These are phyloP conservation scores for Scytalidium lignicola DNA, from an alignment of 2,329 filamentous ascomycete species.

Conservation along the genomic window DNA sequence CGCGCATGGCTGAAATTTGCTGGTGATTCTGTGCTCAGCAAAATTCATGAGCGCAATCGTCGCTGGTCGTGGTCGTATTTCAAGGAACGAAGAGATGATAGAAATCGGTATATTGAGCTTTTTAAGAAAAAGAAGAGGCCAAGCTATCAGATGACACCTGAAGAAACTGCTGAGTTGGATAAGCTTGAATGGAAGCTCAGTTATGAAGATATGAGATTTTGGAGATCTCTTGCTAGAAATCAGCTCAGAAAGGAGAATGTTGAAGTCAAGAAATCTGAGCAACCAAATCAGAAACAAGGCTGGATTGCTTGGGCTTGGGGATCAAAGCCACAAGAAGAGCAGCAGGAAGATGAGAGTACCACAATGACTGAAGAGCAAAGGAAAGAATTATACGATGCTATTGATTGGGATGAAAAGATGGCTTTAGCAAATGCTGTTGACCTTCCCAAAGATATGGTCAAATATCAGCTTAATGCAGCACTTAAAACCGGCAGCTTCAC, in stretches of 20 bases:
- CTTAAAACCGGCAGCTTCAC: slow-evolving; percentile 97
- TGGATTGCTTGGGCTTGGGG: slow-evolving; percentile 96
- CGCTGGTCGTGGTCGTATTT: slow-evolving; percentile 97
- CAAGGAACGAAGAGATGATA: slow-evolving; percentile 84
- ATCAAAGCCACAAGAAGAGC: slow-evolving; percentile 53
- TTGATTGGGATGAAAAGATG: slow-evolving; percentile 97
- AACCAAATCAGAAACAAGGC: slow-evolving; percentile 62
- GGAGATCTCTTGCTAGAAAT: slow-evolving; percentile 89
- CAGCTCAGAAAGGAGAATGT: slow-evolving; percentile 94
- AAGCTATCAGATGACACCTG: slow-evolving; percentile 59
- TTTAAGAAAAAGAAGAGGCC: slow-evolving; percentile 88
- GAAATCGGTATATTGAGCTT: slow-evolving; percentile 80
- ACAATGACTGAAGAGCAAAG: slow-evolving; percentile 94
- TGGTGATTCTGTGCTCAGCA: slow-evolving; percentile 79
- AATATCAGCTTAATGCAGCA: slow-evolving; percentile 86
- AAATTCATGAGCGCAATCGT: slow-evolving; percentile 91
- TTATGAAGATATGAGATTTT: slow-evolving; percentile 96
- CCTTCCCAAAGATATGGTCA: slow-evolving; percentile 83
- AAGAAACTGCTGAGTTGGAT: slow-evolving; percentile 69
- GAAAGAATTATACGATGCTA: slow-evolving; percentile 93
- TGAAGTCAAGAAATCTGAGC: slow-evolving; percentile 67
- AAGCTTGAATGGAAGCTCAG: slow-evolving; percentile 79
- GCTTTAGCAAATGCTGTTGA: slow-evolving; percentile 84
- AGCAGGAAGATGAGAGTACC: slow-evolving; percentile 67
- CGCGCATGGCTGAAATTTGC: slow-evolving; percentile 91